Percentiles rank a stretch among this genome's conserved stretches.
Evolutionary conservation across 2,329 filamentous ascomycete genomes (phyloP).

Genomic region (Leptosphaerulina australis): DNA sequence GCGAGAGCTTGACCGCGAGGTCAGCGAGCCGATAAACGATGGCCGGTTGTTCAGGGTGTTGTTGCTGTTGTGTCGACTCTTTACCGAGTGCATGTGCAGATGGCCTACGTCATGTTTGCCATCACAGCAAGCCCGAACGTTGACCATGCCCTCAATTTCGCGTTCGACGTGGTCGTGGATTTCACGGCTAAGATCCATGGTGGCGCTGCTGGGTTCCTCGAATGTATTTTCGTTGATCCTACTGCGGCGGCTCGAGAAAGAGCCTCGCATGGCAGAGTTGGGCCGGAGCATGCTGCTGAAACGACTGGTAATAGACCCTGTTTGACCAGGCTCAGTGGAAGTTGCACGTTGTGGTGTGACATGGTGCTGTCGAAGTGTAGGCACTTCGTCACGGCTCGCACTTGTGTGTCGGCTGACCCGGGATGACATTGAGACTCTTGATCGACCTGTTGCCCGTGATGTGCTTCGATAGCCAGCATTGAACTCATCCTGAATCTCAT

Average conservation of each 20-base stretch:
- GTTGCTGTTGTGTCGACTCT: constrained; percentile 38
- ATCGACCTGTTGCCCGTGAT: constrained; percentile 59
- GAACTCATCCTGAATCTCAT: constrained; percentile 73
- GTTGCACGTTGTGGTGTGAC: constrained; percentile 36
- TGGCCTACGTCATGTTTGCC: constrained; percentile 68
- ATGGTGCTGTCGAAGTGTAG: constrained; percentile 55
- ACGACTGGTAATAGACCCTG: constrained; percentile 53
- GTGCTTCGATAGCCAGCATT: constrained; percentile 66
- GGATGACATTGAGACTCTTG: constrained; percentile 72
- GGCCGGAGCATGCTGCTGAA: constrained; percentile 55
- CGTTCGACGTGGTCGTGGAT: constrained; percentile 79
- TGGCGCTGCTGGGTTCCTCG: constrained; percentile 68
- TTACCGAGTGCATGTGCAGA: constrained; percentile 45
- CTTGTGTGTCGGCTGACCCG: constrained; percentile 68
- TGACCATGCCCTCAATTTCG: constrained; percentile 82
- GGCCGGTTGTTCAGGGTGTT: constrained; percentile 31
- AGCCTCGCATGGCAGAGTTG: constrained; percentile 52
- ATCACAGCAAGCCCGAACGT: constrained; percentile 96
- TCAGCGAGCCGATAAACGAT: constrained; percentile 42
- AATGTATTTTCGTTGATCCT: constrained; percentile 49
- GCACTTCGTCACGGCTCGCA: constrained; percentile 48
- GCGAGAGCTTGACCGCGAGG: constrained; percentile 44
- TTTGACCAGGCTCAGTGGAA: constrained; percentile 46
- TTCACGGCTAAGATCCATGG: constrained; percentile 76
- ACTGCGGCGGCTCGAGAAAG: constrained; percentile 57